Evolutionary conservation across 1,284 basidiomycete species (phyloP).

Genomic region (Ustilago curta): DNA sequence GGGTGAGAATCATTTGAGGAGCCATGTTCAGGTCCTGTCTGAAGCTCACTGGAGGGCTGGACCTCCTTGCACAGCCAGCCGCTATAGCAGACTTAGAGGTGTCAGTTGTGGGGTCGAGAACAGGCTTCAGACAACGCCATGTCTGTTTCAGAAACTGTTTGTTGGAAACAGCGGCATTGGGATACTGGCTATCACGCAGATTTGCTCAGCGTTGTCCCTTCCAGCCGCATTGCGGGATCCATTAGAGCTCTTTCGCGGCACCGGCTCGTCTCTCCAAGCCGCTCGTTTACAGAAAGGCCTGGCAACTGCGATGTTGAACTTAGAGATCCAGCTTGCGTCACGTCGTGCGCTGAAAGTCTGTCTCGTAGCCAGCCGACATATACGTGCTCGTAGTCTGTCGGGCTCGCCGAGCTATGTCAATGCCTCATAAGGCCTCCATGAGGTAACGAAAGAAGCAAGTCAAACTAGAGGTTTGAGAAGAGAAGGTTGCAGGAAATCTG

Average conservation of each 20-base stretch:
- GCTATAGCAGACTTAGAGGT: not conserved
- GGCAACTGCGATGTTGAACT: slow-evolving; percentile 1
- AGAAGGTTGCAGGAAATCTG: slow-evolving; percentile 4
- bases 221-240: not conserved
- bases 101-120: not conserved
- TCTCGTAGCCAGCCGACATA: not conserved
- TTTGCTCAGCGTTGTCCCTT: not conserved
- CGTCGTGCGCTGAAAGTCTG: not conserved
- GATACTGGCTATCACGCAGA: not conserved
- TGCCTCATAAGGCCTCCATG: not conserved
- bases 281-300: not conserved
- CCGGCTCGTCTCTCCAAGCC: not conserved
- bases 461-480: not conserved
- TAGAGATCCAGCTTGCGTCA: slow-evolving; percentile 1
- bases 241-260: not conserved
- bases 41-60: not conserved
- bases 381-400: not conserved
- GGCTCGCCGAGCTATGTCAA: not conserved
- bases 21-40: not conserved
- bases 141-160: slow-evolving; percentile 24
- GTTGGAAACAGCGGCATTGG: slow-evolving; percentile 6
- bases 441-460: not conserved
- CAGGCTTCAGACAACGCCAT: slow-evolving; percentile 5
- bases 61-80: not conserved
- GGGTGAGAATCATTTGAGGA: slow-evolving; percentile 14